These are phyloP conservation scores for Solanum commersonii DNA, from an alignment of 257 asterid species.

Conservation along the genomic window DNA sequence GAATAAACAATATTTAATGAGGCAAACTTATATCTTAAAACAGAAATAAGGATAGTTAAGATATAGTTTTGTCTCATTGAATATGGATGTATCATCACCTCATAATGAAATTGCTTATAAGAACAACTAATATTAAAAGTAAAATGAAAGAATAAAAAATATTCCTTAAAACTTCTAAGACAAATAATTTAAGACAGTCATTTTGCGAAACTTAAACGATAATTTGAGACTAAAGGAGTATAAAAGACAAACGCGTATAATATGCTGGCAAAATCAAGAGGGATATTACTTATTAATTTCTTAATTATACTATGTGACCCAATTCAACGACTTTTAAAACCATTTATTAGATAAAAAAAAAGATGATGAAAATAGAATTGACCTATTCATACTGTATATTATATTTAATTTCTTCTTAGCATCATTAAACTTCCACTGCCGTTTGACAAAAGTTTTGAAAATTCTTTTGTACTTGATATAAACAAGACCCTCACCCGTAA, in stretches of 20 bases:
- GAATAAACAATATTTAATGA: not conserved
- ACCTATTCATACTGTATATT: not conserved
- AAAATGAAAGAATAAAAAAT: not conserved
- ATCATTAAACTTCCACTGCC: not conserved
- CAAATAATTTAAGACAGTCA: not conserved
- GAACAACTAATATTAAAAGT: not conserved
- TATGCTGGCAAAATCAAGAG: not conserved
- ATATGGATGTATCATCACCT: not conserved
- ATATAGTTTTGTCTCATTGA: not conserved
- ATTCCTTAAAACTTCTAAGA: too few species aligned
- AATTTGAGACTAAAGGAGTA: not conserved
- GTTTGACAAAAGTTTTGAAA: not conserved
- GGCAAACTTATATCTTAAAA: not conserved
- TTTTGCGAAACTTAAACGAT: too few species aligned
- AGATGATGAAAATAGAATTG: not conserved
- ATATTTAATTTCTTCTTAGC: not conserved
- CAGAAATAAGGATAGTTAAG: not conserved
- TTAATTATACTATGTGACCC: not conserved
- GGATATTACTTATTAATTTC: not conserved
- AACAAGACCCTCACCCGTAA: not conserved
- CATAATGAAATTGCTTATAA: not conserved
- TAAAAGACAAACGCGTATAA: not conserved
- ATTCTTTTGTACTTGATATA: not conserved
- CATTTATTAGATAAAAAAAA: not conserved
- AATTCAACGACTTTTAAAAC: not conserved